Percentiles rank a stretch among this genome's conserved stretches.
Evolutionary conservation across 1,139 yeast species (phyloP).

Genomic region (Geotrichum citri-aurantii): DNA sequence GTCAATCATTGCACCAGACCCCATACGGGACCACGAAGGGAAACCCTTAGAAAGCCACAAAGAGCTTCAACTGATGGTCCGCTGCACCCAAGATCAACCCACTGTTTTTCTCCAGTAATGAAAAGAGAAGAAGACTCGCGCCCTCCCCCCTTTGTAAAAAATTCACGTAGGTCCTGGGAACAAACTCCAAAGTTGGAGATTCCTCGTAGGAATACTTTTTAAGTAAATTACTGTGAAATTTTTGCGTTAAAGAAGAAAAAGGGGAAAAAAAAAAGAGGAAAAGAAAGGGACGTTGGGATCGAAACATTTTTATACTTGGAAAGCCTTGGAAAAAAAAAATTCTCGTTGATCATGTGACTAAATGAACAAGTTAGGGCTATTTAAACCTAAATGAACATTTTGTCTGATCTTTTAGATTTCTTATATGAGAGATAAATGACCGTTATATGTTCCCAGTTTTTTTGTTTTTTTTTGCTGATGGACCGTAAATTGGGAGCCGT

Average conservation of each 20-base stretch:
- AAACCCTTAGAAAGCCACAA: conserved; percentile 31
- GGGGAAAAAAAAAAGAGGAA: conserved; percentile 3
- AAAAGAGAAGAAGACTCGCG: not conserved
- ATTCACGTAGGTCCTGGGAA: conserved; percentile 39
- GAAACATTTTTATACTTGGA: not conserved
- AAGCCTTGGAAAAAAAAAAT: not conserved
- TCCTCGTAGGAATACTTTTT: conserved; percentile 39
- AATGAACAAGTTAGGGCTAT: conserved; percentile 6
- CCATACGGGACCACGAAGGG: conserved; percentile 42
- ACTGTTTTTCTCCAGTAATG: conserved; percentile 34
- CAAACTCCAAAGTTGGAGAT: conserved; percentile 32
- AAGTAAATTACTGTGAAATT: conserved; percentile 27
- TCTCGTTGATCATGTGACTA: not conserved
- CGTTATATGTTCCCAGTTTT: not conserved
- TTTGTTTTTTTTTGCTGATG: not conserved
- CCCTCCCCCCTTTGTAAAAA: conserved; percentile 13
- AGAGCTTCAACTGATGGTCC: conserved; percentile 28
- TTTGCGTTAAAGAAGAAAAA: conserved; percentile 33
- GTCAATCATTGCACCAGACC: conserved; percentile 40
- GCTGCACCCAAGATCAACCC: conserved; percentile 42
- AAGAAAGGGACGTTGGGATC: not conserved
- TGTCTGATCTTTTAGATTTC: not conserved
- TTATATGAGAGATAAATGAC: not conserved
- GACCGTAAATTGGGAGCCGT: not conserved
- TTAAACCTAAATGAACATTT: not conserved